These are phyloP conservation scores for Flaveria linearis DNA, from an alignment of 129 eudicot genomes.

Conservation along the genomic window DNA sequence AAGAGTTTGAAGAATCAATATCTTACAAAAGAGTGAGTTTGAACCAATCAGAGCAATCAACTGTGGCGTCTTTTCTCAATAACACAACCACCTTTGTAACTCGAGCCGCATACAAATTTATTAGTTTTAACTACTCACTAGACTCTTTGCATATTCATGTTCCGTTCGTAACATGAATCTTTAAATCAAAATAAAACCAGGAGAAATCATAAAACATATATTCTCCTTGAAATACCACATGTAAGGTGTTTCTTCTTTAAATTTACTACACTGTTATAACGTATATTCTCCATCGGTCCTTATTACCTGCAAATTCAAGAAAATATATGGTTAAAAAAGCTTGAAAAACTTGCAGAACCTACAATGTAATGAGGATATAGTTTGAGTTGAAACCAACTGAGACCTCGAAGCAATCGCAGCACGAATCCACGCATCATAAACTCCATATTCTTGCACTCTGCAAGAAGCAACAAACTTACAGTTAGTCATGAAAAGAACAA, in stretches of 20 bases:
- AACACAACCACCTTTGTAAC: background rate
- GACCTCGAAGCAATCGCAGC: conserved; percentile 51
- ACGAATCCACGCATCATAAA: conserved; percentile 64
- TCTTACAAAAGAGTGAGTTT: background rate
- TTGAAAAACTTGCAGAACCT: background rate
- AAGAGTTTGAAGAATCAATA: background rate
- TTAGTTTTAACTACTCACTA: conserved; percentile 15
- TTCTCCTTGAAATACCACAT: conserved; percentile 17
- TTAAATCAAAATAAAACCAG: conserved; percentile 9
- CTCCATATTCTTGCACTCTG: conserved; percentile 76
- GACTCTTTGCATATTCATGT: conserved; percentile 16
- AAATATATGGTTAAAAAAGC: background rate
- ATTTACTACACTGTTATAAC: background rate
- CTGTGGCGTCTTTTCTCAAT: background rate
- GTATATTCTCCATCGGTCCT: background rate
- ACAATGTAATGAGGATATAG: background rate
- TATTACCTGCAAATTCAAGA: conserved; percentile 31
- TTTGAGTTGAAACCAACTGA: background rate
- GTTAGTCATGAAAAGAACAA: background rate
- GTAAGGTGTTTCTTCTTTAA: conserved; percentile 14
- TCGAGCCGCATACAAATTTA: background rate
- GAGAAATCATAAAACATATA: conserved; percentile 8
- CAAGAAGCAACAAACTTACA: conserved; percentile 2
- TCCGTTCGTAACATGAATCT: conserved; percentile 10
- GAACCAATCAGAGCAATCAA: background rate